Conservation (phyloP, 176 grass and related monocot genomes). For the Cymbopogon citratus region DNA sequence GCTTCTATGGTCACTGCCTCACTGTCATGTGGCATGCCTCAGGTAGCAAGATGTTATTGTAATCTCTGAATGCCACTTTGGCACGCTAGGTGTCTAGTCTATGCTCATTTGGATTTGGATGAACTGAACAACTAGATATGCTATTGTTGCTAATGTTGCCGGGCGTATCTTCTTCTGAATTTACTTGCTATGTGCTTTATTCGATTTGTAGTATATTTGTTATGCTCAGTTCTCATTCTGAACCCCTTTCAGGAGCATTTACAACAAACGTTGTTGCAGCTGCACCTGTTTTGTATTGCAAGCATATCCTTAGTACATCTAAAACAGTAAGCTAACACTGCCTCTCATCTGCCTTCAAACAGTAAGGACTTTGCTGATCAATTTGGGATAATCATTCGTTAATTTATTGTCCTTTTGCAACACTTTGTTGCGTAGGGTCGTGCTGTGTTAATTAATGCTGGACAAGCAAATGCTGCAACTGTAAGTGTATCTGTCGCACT, state of each 20-base stretch:
- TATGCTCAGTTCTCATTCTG: not conserved
- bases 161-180: not conserved
- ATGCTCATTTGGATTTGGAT: not conserved
- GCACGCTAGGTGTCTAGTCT: not conserved
- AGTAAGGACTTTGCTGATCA: not conserved
- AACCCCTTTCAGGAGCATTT: constrained; percentile 64
- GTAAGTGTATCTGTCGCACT: constrained; percentile 47
- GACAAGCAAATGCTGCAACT: constrained; percentile 97
- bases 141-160: not conserved
- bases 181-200: not conserved
- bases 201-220: not conserved
- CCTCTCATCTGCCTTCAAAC: not conserved
- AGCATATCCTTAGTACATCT: constrained; percentile 46
- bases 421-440: constrained; percentile 49
- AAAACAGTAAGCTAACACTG: constrained; percentile 48
- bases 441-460: constrained; percentile 90
- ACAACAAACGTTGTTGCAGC: constrained; percentile 91
- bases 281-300: constrained; percentile 88
- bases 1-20: not conserved
- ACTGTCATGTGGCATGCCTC: not conserved
- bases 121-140: not conserved
- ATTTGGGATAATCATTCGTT: not conserved
- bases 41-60: not conserved
- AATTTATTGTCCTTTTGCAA: not conserved
- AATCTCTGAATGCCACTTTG: not conserved